Evolutionary conservation across 352 stramenopile species (phyloP).

Genomic region (Poterioochromonas sp.): DNA sequence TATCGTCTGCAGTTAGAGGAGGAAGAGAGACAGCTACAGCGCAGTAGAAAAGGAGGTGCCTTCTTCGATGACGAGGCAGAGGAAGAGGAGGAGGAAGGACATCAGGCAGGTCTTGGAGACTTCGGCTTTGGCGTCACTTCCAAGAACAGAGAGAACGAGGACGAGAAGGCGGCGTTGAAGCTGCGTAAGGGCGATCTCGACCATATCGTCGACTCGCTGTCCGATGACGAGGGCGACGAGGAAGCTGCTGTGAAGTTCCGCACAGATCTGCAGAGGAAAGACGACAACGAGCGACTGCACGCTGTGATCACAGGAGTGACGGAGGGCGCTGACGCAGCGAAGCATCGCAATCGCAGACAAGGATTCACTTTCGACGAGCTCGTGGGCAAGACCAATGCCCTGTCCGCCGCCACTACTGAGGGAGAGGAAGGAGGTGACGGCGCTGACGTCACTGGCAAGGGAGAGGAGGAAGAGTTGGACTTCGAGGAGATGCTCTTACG

Average conservation of each 20-base stretch:
- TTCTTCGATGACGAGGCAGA: conserved; percentile 20
- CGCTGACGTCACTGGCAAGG: background rate
- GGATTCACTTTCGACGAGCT: background rate
- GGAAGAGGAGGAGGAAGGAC: conserved; percentile 21
- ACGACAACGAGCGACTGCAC: background rate
- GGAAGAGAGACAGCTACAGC: background rate
- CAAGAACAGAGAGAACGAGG: background rate
- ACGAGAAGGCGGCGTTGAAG: background rate
- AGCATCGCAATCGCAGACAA: background rate
- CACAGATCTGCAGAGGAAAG: background rate
- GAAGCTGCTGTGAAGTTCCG: background rate
- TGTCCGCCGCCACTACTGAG: background rate
- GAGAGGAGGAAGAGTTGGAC: conserved; percentile 4
- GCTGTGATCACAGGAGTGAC: background rate
- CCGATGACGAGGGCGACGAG: conserved; percentile 19
- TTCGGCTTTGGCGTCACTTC: conserved; percentile 20
- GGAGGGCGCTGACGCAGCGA: background rate
- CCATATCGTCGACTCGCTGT: conserved; percentile 18
- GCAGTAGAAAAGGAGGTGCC: background rate
- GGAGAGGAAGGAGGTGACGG: background rate
- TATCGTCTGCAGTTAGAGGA: conserved; percentile 9
- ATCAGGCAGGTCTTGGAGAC: conserved; percentile 10
- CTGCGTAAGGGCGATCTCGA: conserved; percentile 10
- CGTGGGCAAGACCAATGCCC: background rate
- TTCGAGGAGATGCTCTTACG: background rate